Base-by-base conservation (phyloP, 2,329 filamentous ascomycete genomes). In the Xylaria sp. region DNA sequence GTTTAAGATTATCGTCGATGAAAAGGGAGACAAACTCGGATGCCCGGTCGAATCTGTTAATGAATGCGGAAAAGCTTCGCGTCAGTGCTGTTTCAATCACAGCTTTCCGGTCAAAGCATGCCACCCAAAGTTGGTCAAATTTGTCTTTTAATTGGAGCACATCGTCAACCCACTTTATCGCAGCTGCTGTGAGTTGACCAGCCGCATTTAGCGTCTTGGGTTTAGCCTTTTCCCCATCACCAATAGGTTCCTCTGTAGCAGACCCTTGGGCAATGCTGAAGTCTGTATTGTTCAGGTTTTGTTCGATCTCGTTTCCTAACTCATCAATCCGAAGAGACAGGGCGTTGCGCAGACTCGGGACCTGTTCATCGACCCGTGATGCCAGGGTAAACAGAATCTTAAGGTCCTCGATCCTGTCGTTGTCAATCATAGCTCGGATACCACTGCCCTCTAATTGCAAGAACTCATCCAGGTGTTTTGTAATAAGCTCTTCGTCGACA, bases 11-110 rank as follows among this genome's bases (percentile, higher is more conserved):
- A 76, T 98, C 95, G 75, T 99, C 96, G 67, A 99, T 97, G 81
- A 97, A 99, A 0, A 99, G 86, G 0, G 96, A 99, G 6, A 98
- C 91, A 78, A 94, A 97, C 78, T 99, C 96, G 1, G 95, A 93
- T 74, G 92, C 92, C 71, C 94, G 90, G 15, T 84, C 80, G 77
- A 97, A 98, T n/a, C 90, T 82, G 79, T 98, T 98, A 85, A 99
- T 97, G 75, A 98, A 97, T 18, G 97, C 92, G 0, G 92, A 88
- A 75, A 98, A 97, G 77, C 94, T 97, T 77, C 91, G 91, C 1
- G 93, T 94, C 31, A 98, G 85, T 0, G 93, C 90, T 1, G 91
- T 92, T 75, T 97, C 92, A 18, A 99, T 84, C 8, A 90, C 85
- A 48, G 94, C 86, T 76, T 98, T 94, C 52, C 88, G 85, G 25